Percentiles rank a stretch among this genome's conserved stretches.
Evolutionary conservation across 106 monocot species (phyloP).

Genomic region (Vanilla planifolia): DNA sequence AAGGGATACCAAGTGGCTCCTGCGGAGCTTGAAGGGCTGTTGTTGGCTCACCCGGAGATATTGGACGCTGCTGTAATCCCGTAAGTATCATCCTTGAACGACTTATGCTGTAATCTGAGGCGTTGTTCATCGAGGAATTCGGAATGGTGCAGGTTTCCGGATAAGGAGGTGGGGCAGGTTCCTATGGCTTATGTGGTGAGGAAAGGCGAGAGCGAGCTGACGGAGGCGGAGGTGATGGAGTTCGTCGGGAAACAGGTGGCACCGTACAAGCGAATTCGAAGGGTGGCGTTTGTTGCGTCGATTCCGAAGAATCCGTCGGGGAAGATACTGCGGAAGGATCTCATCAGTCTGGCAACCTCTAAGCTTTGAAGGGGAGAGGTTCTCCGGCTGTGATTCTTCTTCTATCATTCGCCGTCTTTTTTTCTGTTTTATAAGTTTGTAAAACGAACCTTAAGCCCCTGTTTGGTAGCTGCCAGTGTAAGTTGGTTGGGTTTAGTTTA

Average conservation of each 20-base stretch:
- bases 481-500: too few relatives aligned
- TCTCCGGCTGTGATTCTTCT: too few relatives aligned
- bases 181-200: conserved; percentile 88
- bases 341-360: conserved; percentile 67
- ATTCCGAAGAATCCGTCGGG: conserved; percentile 84
- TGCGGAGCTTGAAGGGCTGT: conserved; percentile 84
- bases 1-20: conserved; percentile 98
- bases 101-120: too few relatives aligned
- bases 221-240: conserved; percentile 36
- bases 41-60: conserved; percentile 80
- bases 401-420: too few relatives aligned
- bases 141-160: conserved; percentile 53
- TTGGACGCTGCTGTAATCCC: conserved; percentile 89
- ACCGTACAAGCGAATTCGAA: conserved; percentile 73
- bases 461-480: too few relatives aligned
- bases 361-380: conserved; percentile 11
- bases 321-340: conserved; percentile 86
- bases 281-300: conserved; percentile 55
- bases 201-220: conserved; percentile 36
- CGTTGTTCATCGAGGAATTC: too few relatives aligned
- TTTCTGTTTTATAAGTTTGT: too few relatives aligned
- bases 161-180: conserved; percentile 59
- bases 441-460: too few relatives aligned
- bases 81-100: conserved; percentile 35
- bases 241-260: conserved; percentile 76